Evolutionary conservation across 2,329 filamentous ascomycete genomes (phyloP), one percentile per base, ranked within the genome.

Genomic region (Aspergillus ustus): DNA sequence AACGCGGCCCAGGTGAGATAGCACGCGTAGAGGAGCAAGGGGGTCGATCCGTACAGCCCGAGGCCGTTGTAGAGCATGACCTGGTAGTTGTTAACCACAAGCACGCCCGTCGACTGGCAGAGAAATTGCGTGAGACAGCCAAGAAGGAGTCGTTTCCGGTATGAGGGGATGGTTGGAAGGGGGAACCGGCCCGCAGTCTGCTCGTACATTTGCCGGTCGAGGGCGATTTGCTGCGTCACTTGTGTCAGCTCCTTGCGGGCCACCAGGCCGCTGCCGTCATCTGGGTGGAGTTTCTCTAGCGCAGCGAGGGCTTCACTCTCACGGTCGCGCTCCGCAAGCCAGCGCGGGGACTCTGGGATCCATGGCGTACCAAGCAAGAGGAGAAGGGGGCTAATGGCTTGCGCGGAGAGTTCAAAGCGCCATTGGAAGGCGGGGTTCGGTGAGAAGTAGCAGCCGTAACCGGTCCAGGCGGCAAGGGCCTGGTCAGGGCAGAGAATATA

Each of bases 211-310:
- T 25, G 25, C 25, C 25, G 25, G 25, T 25, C 25, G 37, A 20
- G 17, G 11, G n/a, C 9, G 19, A 54, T 74, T 63, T 83, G 82
- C 65, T 82, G 76, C 58, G 78, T 77, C 7, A 78, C 80, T 66
- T 84, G 81, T 44, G 78, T 78, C 40, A 81, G 75, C 64, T 84
- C 82, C 48, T 83, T 80, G 29, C 77, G 77, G 0, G 81, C 80
- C 1, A 74, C 71, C 2, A 0, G 72, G 66, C 0, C 73, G 74
- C 50, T 72, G 66, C 15, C 81, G 75, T 25, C 25, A 25, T 25
- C 25, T 25, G 25, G 25, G 25, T 25, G 25, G 25, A 25, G 25
- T 25, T 25, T 25, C 25, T 25, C 25, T 25, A 84, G 72, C 6
- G 72, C 72, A 19, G 73, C 69, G 9, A 84, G 64, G 0, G 83